Conservation (phyloP, 805 yeast species). For the Candida golubevii region DNA sequence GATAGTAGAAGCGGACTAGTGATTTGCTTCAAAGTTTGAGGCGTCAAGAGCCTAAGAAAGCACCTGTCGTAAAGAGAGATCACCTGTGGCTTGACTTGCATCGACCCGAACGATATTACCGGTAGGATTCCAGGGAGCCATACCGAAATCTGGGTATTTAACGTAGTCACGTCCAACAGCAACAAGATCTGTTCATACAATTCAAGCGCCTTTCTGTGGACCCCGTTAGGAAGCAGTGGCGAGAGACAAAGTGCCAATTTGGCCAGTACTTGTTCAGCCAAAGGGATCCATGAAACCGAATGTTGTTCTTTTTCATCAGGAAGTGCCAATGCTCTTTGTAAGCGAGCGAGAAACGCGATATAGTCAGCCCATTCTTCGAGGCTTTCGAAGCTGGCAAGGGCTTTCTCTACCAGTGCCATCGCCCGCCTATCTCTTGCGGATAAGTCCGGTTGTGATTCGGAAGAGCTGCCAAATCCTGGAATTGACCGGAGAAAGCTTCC, state of each 20-base stretch:
- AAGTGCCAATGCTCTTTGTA: conserved; percentile 61
- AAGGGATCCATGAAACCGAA: conserved; percentile 55
- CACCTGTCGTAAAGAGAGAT: conserved; percentile 57
- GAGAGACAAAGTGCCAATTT: conserved; percentile 76
- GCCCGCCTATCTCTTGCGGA: conserved; percentile 64
- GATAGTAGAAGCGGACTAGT: conserved; percentile 70
- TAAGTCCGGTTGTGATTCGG: not conserved
- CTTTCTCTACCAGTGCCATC: conserved; percentile 62
- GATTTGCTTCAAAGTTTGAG: conserved; percentile 44
- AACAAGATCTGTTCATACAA: conserved; percentile 69
- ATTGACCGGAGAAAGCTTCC: conserved; percentile 7
- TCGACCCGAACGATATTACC: conserved; percentile 80
- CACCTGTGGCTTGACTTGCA: conserved; percentile 78
- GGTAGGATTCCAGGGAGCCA: conserved; percentile 97
- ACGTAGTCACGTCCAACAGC: conserved; percentile 50
- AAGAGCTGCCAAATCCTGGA: conserved; percentile 5
- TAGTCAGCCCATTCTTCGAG: conserved; percentile 98
- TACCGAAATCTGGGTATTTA: conserved; percentile 53
- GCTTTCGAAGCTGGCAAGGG: conserved; percentile 69
- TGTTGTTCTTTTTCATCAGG: conserved; percentile 23
- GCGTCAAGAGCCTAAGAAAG: conserved; percentile 35
- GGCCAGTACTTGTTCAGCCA: conserved; percentile 59
- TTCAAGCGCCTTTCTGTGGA: conserved; percentile 82
- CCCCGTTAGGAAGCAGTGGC: conserved; percentile 88
- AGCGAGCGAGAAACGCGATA: conserved; percentile 78